These are phyloP conservation scores for Glutinoglossum americanum DNA, from an alignment of 495 filamentous ascomycete genomes.

Conservation along the genomic window DNA sequence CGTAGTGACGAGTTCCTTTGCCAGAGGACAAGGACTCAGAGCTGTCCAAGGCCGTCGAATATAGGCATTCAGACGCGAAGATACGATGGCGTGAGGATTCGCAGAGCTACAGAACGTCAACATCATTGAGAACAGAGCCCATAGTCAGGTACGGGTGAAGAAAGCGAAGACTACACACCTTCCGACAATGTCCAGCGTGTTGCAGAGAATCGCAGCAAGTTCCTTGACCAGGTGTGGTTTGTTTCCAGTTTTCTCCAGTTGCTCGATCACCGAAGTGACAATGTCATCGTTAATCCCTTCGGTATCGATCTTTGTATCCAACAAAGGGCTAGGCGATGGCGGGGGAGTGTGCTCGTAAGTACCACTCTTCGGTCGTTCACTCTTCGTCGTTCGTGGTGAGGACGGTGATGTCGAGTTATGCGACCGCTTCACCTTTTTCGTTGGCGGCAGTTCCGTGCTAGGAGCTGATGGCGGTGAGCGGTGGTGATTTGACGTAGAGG, in stretches of 20 bases:
- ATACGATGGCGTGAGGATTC: conserved; percentile 86
- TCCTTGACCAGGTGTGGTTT: conserved; percentile 88
- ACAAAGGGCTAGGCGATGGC: conserved; percentile 45
- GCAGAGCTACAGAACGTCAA: conserved; percentile 43
- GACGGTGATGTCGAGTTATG: conserved; percentile 26
- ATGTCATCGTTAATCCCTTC: conserved; percentile 89
- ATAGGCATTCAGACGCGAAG: conserved; percentile 73
- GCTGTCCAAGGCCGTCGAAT: conserved; percentile 75
- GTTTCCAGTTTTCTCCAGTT: conserved; percentile 82
- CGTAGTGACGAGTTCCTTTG: conserved; percentile 76
- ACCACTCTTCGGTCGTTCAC: conserved; percentile 23
- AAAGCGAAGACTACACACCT: conserved; percentile 40
- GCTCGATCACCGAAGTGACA: conserved; percentile 75
- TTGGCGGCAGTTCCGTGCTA: conserved; percentile 35
- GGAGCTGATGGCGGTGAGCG: conserved; percentile 41
- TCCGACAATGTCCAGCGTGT: conserved; percentile 61
- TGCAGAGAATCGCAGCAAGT: conserved; percentile 59
- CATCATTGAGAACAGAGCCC: neutral
- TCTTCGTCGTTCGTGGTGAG: conserved; percentile 11
- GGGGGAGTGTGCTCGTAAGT: conserved; percentile 61
- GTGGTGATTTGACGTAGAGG: conserved; percentile 18
- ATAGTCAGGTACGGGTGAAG: neutral
- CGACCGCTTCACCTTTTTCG: conserved; percentile 75
- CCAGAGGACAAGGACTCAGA: conserved; percentile 62
- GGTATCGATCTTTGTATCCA: conserved; percentile 52